Evolutionary conservation across 1,284 basidiomycete genomes (phyloP), one percentile per base, ranked within the genome.

Genomic region (Puccinia sorghi): DNA sequence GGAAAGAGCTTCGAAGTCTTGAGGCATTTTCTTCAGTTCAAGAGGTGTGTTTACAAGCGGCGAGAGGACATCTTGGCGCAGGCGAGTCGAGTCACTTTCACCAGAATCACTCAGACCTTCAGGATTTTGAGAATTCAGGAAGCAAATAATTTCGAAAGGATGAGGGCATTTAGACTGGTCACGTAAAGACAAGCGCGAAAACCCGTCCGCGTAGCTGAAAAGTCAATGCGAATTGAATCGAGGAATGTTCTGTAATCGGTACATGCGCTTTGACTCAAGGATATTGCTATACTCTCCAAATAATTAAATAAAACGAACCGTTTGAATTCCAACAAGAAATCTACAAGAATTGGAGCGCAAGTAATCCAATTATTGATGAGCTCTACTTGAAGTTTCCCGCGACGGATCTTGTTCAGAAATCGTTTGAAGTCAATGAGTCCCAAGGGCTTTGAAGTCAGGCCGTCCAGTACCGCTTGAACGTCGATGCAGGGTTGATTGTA

Each of bases 81-180:
- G 25, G 17, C 32, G 4, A 32, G 9, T 25, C 2, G 9, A 46
- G 56, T 74, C 59, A 25, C 13, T 75, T 32, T 63, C 57, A 54
- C 7, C 43, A 11, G 25, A n/a, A 69, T 50, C 25, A 25, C 12
- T n/a, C 25, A 48, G 46, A 32, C 15, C 37, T 46, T 75, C 20
- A 8, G 25, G 61, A n/a, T 22, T 27, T 59, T 39, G 59, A 12
- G 72, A 63, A 54, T 76, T 69, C 46, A 76, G 41, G 15, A 27
- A 25, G 25, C 74, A 69, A 56, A 76, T 76, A 39, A 76, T 76
- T 67, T 76, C 74, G 39, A 76, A 76, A 39, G 74, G 74, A 54
- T 76, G 74, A 22, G 74, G 74, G 39, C 61, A 56, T 56, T 64
- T 20, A 32, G 72, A 63, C 39, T 75, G 59, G 7, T 66, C 43